Evolutionary conservation across 192 early-diverging fungal species (phyloP).

Genomic region (Endogone sp.): DNA sequence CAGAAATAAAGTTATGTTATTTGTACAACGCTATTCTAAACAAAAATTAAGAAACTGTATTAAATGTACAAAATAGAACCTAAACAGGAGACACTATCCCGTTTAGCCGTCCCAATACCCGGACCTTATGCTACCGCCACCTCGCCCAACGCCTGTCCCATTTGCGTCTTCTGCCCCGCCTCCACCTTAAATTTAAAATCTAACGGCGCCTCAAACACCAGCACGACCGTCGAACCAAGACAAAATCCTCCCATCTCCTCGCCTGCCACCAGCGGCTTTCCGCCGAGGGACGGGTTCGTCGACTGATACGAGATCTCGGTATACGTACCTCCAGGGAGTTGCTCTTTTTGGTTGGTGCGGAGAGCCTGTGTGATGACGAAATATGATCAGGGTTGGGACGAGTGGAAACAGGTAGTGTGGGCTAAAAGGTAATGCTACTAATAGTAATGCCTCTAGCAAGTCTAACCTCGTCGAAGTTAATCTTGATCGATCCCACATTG

Average conservation of each 20-base stretch:
- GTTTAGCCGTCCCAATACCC: no score
- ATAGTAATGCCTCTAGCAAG: background rate
- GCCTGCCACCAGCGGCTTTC: conserved; percentile 67
- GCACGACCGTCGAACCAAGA: conserved; percentile 91
- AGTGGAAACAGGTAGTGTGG: background rate
- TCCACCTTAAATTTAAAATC: conserved; percentile 73
- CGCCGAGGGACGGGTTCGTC: conserved; percentile 54
- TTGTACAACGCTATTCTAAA: no score
- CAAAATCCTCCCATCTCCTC: conserved; percentile 95
- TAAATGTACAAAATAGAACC: no score
- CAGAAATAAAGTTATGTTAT: no score
- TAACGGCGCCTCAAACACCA: conserved; percentile 94
- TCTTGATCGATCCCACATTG: conserved; percentile 93
- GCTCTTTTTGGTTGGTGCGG: conserved; percentile 61
- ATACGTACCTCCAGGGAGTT: conserved; percentile 64
- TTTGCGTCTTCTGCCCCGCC: conserved; percentile 70
- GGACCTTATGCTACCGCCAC: no score
- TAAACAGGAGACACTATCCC: no score
- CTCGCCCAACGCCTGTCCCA: conserved; percentile 78
- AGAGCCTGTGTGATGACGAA: conserved; percentile 44
- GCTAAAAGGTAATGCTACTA: background rate
- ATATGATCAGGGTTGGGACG: background rate
- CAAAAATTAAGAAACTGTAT: no score
- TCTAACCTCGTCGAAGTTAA: conserved; percentile 87
- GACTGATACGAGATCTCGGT: conserved; percentile 70